Base-by-base conservation (phyloP, 805 yeast species). In the Wickerhamiella alocasiicola region DNA sequence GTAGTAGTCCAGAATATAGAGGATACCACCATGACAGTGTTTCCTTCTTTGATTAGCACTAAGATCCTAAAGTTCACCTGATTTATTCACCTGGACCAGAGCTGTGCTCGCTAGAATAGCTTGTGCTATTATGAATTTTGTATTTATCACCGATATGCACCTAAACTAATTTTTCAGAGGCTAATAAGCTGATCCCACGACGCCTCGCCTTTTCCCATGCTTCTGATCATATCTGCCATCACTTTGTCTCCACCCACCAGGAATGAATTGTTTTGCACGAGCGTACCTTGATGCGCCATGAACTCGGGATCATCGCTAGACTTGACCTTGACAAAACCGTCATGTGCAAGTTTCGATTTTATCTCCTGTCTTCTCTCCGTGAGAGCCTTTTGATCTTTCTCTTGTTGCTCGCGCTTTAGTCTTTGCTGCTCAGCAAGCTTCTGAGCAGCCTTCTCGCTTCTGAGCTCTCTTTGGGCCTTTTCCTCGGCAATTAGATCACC, bases 401-500 rank as follows among this genome's bases (percentile, higher is more conserved):
- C 49, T 29, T 53, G 52, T 9, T 38, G 45, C 25, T 46, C 41
- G 11, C 51, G 44, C 20, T 49, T 47, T 17, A 36, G 34, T 18
- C 39, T 44, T 26, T 50, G 48, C 35, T 46, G 50, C 39, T 51
- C 52, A 7, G 51, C 43, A 30, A 43, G 45, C 30, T 31, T 29
- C 19, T 36, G 41, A 6, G 37, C 33, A 13, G 31, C 42, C 18
- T 33, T 36, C 20, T 44, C 55, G 20, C 41, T 47, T 25, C 52
- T 44, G 17, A n/a, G 34, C 36, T 43, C 43, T 6, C 57, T 47
- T 29, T 46, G 49, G 25, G 46, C 54, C 19, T 48, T 48, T 42
- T 54, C 60, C 34, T 49, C 49, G n/a, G 48, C 59, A 24, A 54
- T 44, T n/a, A 57, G 41, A 34, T 58, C 63, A 21, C 56, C 59